These are phyloP conservation scores for Fraxinus baroniana DNA, from an alignment of 305 asterid genomes.

Conservation along the genomic window DNA sequence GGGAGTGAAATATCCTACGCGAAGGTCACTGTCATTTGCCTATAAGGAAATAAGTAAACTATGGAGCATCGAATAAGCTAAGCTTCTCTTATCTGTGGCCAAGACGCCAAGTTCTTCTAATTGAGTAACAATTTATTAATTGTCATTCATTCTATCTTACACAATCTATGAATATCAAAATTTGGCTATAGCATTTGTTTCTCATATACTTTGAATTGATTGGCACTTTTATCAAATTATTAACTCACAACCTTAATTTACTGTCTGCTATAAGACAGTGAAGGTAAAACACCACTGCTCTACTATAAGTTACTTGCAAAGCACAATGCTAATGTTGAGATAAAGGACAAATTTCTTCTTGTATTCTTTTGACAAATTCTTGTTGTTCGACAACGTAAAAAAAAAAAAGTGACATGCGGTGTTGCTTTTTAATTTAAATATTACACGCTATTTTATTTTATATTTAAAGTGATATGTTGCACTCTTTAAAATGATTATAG, in stretches of 20 bases:
- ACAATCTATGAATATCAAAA: neutral
- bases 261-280: constrained; percentile 78
- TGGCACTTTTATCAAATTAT: neutral
- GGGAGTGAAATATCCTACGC: neutral
- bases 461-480: too few relatives aligned
- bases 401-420: too few relatives aligned
- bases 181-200: neutral
- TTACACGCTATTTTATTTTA: too few relatives aligned
- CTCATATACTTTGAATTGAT: neutral
- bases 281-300: constrained; percentile 92
- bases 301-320: constrained; percentile 80
- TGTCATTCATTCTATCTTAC: neutral
- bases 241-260: too few relatives aligned
- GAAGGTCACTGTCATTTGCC: too few relatives aligned
- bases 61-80: neutral
- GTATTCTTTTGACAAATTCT: too few relatives aligned
- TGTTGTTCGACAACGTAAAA: too few relatives aligned
- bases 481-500: too few relatives aligned
- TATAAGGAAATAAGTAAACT: too few relatives aligned
- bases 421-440: too few relatives aligned
- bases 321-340: constrained; percentile 59
- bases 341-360: too few relatives aligned
- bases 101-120: neutral
- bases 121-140: neutral
- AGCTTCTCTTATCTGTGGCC: neutral